Conservation (phyloP, 2,329 filamentous ascomycete genomes). For the Colletotrichum australisinense region DNA sequence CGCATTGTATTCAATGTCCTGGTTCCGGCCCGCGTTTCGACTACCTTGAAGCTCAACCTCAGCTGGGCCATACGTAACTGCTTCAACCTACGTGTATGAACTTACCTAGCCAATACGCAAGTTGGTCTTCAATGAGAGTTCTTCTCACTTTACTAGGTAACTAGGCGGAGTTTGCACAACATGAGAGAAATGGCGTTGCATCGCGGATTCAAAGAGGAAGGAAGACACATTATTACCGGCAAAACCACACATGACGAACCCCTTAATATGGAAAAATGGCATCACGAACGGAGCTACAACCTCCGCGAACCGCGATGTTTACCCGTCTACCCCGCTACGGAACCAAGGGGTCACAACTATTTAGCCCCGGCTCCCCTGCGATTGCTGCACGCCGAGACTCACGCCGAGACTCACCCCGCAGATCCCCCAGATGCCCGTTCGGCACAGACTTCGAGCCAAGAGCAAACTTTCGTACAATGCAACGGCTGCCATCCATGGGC, state of each 20-base stretch:
- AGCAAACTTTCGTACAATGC: neutral
- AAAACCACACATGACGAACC: neutral
- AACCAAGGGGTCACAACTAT: neutral
- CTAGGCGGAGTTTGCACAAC: neutral
- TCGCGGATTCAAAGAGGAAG: neutral
- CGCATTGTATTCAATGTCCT: too few relatives aligned
- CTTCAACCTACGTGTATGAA: too few relatives aligned
- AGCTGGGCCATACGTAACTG: too few relatives aligned
- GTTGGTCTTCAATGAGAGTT: too few relatives aligned
- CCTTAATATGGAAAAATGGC: neutral
- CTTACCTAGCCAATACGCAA: too few relatives aligned
- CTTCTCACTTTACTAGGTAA: too few relatives aligned
- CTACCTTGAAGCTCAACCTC: too few relatives aligned
- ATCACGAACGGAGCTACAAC: constrained; percentile 1
- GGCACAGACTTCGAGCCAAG: constrained; percentile 22
- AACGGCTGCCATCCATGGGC: neutral
- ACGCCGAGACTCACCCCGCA: constrained; percentile 17
- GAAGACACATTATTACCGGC: neutral
- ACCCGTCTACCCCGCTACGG: neutral
- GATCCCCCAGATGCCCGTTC: constrained; percentile 21
- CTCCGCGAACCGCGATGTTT: constrained; percentile 13
- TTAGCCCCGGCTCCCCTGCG: neutral
- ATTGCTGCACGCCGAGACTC: constrained; percentile 14
- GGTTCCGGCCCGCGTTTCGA: too few relatives aligned
- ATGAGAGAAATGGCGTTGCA: neutral